Evolutionary conservation across 2,329 filamentous ascomycete genomes (phyloP).

Genomic region (Trichoderma sp.): DNA sequence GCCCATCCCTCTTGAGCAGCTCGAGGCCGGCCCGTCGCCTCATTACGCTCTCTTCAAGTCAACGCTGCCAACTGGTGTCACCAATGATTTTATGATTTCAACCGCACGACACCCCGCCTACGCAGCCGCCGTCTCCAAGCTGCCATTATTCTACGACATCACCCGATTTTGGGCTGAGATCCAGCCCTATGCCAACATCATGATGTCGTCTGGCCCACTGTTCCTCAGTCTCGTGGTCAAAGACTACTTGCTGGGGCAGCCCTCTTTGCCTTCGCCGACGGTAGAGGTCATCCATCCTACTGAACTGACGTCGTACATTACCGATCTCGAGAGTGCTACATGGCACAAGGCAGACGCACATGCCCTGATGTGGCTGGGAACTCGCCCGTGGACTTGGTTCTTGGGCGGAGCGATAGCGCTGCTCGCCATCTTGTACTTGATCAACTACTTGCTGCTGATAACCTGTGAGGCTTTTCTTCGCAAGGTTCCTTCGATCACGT

Average conservation of each 20-base stretch:
- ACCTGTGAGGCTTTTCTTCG: neutral
- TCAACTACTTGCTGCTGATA: slow-evolving; percentile 11
- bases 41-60: slow-evolving; percentile 22
- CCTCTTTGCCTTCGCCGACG: slow-evolving; percentile 9
- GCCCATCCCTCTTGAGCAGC: slow-evolving; percentile 8
- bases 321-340: slow-evolving; percentile 17
- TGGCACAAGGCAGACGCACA: slow-evolving; percentile 19
- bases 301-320: neutral
- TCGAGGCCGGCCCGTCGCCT: slow-evolving; percentile 6
- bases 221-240: slow-evolving; percentile 19
- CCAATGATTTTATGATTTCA: slow-evolving; percentile 15
- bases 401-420: neutral
- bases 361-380: slow-evolving; percentile 14
- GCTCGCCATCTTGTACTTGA: neutral
- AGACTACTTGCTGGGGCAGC: slow-evolving; percentile 7
- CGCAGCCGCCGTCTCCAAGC: slow-evolving; percentile 6
- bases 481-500: slow-evolving; percentile 11
- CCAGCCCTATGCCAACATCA: slow-evolving; percentile 21
- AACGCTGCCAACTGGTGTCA: slow-evolving; percentile 8
- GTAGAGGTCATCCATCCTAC: slow-evolving; percentile 2
- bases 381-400: slow-evolving; percentile 18
- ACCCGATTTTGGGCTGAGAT: slow-evolving; percentile 16
- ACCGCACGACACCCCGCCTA: slow-evolving; percentile 19
- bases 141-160: slow-evolving; percentile 14
- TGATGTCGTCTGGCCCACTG: slow-evolving; percentile 18